phyloP scores from a whole-genome alignment of 1,284 basidiomycete species.

The Cerioporus squamosus region DNA sequence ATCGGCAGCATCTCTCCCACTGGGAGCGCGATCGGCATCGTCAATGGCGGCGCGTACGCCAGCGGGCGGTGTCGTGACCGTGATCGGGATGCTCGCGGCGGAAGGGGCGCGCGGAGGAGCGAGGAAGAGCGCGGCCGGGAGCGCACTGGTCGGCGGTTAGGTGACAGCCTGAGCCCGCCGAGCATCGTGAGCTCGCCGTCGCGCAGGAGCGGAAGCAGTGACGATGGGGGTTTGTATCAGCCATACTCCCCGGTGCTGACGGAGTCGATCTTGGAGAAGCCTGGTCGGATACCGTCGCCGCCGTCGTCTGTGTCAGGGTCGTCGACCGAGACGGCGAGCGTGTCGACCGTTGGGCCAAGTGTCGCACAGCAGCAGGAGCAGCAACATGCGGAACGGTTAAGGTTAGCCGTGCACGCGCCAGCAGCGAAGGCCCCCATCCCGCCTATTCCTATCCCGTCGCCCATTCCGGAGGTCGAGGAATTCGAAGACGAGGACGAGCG shows the following conservation, averaged over 20 bases:
- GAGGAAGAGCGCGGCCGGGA: conserved; percentile 44
- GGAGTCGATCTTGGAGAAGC: conserved; percentile 18
- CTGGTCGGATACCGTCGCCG: conserved; percentile 18
- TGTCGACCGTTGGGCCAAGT: conserved; percentile 27
- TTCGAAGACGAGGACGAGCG: conserved; percentile 35
- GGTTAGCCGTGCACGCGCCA: conserved; percentile 25
- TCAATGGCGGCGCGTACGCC: conserved; percentile 36
- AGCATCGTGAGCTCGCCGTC: conserved; percentile 33
- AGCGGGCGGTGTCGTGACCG: conserved; percentile 35
- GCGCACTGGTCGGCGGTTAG: conserved; percentile 47
- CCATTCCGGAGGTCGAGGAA: conserved; percentile 43
- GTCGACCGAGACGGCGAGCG: conserved; percentile 32
- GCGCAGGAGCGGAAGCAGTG: conserved; percentile 21
- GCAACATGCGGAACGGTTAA: conserved; percentile 4
- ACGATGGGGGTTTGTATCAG: conserved; percentile 18
- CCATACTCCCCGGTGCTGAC: conserved; percentile 32
- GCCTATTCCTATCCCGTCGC: conserved; percentile 33
- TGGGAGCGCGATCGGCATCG: conserved; percentile 41
- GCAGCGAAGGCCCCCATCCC: conserved; percentile 22
- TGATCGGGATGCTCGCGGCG: conserved; percentile 25
- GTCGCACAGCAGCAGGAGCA: conserved; percentile 3
- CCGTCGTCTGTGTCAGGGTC: conserved; percentile 34
- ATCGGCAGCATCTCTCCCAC: conserved; percentile 68
- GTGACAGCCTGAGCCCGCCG: conserved; percentile 53
- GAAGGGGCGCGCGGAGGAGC: conserved; percentile 19